A percentile compares a stretch with the other conserved stretches of the same genome.
phyloP scores from a whole-genome alignment of 768 basidiomycete genomes.

The Tubosaeta sp. region DNA sequence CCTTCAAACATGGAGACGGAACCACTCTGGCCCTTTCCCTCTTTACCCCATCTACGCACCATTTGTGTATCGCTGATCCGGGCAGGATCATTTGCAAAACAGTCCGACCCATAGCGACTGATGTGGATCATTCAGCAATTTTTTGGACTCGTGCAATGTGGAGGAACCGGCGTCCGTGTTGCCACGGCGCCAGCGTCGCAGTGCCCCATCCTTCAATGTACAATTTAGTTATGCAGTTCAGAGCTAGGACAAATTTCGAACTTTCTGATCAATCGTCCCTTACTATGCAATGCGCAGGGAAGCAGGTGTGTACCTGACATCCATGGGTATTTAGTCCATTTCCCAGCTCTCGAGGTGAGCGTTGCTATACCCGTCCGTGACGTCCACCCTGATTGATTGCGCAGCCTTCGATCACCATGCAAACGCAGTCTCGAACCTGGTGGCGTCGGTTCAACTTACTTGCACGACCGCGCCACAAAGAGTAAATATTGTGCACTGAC shows the following conservation, averaged over 20 bases:
- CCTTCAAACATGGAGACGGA: not conserved
- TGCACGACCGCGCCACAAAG: not conserved
- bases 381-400: not conserved
- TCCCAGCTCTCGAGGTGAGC: not conserved
- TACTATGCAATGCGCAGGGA: not conserved
- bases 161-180: not conserved
- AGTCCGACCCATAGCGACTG: not conserved
- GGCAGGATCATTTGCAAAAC: too few species aligned
- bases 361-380: not conserved
- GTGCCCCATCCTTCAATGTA: not conserved
- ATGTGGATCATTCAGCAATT: not conserved
- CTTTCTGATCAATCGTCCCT: too few species aligned
- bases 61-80: not conserved
- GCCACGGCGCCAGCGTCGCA: not conserved
- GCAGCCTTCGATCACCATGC: not conserved
- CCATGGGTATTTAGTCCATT: too few species aligned
- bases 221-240: not conserved
- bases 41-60: not conserved
- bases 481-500: not conserved
- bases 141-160: not conserved
- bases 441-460: too few species aligned
- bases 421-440: not conserved
- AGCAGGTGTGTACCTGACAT: too few species aligned
- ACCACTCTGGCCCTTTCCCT: not conserved
- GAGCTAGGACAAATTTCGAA: too few species aligned